A percentile compares a stretch with the other conserved stretches of the same genome.
These are phyloP conservation scores for Auriscalpium orientale DNA, from an alignment of 768 basidiomycete genomes.

Conservation along the genomic window DNA sequence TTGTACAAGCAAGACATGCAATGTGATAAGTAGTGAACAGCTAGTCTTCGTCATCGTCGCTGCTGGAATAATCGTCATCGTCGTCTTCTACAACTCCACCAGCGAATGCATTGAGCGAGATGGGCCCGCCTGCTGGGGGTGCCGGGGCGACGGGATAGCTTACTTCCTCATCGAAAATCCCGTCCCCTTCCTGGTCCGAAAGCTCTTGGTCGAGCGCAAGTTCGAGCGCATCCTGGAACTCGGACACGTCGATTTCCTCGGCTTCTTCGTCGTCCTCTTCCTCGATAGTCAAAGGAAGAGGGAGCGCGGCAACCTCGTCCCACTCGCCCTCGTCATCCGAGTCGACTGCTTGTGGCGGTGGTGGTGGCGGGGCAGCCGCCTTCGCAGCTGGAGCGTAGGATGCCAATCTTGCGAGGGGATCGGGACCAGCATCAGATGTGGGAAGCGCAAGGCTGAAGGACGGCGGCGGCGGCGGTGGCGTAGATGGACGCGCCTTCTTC, in stretches of 20 bases:
- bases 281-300: conserved; percentile 23
- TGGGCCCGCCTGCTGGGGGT: conserved; percentile 25
- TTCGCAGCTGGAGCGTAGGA: conserved; percentile 18
- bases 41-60: conserved; percentile 39
- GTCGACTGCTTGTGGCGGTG: conserved; percentile 27
- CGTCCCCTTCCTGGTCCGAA: conserved; percentile 22
- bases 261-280: conserved; percentile 45
- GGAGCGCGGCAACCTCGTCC: conserved; percentile 35
- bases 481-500: conserved; percentile 24
- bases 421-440: conserved; percentile 7
- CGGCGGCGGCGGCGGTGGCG: conserved; percentile 22
- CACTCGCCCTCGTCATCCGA: conserved; percentile 44
- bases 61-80: conserved; percentile 46
- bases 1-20: not conserved
- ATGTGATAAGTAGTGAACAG: not conserved
- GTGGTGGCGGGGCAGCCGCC: conserved; percentile 9
- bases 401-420: conserved; percentile 17
- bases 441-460: conserved; percentile 33
- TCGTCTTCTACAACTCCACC: conserved; percentile 34
- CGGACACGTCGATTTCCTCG: conserved; percentile 25
- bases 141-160: conserved; percentile 3
- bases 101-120: conserved; percentile 45
- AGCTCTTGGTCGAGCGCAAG: conserved; percentile 16
- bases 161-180: conserved; percentile 5
- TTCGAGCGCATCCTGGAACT: not conserved